A percentile compares a stretch with the other conserved stretches of the same genome.
Evolutionary conservation across 2,329 filamentous ascomycete genomes (phyloP).

Genomic region (Xylaria sp.): DNA sequence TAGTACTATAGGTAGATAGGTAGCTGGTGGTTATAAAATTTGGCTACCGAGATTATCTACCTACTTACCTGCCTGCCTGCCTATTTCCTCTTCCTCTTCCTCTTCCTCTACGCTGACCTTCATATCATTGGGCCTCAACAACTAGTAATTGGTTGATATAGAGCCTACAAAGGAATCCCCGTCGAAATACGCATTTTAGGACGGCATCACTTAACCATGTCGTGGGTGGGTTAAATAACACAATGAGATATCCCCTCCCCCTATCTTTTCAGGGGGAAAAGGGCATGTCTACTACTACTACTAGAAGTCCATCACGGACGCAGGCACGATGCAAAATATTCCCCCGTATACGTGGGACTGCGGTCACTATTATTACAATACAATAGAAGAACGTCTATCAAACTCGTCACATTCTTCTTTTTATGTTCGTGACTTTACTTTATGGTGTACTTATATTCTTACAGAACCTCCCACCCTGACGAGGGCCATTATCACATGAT

Average conservation of each 20-base stretch:
- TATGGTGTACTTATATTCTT: constrained; percentile 31
- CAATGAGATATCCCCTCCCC: constrained; percentile 5
- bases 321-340: not conserved
- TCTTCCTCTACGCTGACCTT: not conserved
- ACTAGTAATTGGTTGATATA: not conserved
- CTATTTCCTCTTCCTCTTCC: not conserved
- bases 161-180: not conserved
- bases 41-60: no score
- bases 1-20: not conserved
- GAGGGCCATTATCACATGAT: constrained; percentile 15
- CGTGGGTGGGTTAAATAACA: not conserved
- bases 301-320: no score
- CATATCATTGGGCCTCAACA: not conserved
- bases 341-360: not conserved
- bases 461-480: constrained; percentile 13
- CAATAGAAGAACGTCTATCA: constrained; percentile 12
- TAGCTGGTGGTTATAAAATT: not conserved
- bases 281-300: not conserved
- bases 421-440: constrained; percentile 55
- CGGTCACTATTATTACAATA: not conserved
- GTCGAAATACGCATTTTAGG: not conserved
- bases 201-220: not conserved
- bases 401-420: constrained; percentile 17
- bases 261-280: not conserved
- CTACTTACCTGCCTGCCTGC: not conserved